phyloP scores from a whole-genome alignment of 371 early-diverging fungal species.

The Globomyces sp. region DNA sequence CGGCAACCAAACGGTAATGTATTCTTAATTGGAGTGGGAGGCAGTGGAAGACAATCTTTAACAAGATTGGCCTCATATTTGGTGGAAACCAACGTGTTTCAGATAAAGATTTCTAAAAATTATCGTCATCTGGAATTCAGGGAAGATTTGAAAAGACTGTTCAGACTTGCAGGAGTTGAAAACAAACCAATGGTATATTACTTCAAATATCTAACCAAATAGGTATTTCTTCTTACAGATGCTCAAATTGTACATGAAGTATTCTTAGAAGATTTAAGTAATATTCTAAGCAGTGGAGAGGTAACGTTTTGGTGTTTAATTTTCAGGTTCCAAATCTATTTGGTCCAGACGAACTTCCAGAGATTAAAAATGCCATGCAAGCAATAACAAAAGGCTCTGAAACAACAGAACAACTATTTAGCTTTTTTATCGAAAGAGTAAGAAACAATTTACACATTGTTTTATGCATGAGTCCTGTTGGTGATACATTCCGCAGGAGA shows the following conservation, averaged over 20 bases:
- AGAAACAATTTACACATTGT: slow-evolving; percentile 52
- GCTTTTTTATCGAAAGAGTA: slow-evolving; percentile 51
- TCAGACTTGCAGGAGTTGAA: slow-evolving; percentile 45
- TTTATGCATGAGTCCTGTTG: slow-evolving; percentile 57
- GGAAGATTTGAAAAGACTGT: slow-evolving; percentile 56
- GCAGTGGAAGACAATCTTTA: slow-evolving; percentile 50
- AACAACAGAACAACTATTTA: slow-evolving; percentile 38
- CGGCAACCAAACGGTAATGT: slow-evolving; percentile 52
- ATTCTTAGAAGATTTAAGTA: slow-evolving; percentile 54
- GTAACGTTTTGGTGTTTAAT: slow-evolving; percentile 20
- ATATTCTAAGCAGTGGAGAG: slow-evolving; percentile 55
- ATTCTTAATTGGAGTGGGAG: slow-evolving; percentile 59
- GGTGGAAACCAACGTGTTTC: slow-evolving; percentile 45
- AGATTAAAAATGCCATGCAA: slow-evolving; percentile 43
- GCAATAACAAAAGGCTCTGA: slow-evolving; percentile 31
- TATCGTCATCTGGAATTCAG: slow-evolving; percentile 52
- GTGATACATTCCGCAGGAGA: slow-evolving; percentile 54
- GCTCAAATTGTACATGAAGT: slow-evolving; percentile 40
- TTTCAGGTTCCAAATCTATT: slow-evolving; percentile 43
- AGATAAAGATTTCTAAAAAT: slow-evolving; percentile 56
- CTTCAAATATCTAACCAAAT: slow-evolving; percentile 16
- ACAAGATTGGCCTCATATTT: slow-evolving; percentile 51
- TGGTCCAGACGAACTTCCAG: slow-evolving; percentile 47
- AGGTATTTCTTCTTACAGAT: slow-evolving; percentile 33
- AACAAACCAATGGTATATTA: slow-evolving; percentile 48